Base-by-base conservation (phyloP, 768 basidiomycete species). In the Boletellus emodensis region DNA sequence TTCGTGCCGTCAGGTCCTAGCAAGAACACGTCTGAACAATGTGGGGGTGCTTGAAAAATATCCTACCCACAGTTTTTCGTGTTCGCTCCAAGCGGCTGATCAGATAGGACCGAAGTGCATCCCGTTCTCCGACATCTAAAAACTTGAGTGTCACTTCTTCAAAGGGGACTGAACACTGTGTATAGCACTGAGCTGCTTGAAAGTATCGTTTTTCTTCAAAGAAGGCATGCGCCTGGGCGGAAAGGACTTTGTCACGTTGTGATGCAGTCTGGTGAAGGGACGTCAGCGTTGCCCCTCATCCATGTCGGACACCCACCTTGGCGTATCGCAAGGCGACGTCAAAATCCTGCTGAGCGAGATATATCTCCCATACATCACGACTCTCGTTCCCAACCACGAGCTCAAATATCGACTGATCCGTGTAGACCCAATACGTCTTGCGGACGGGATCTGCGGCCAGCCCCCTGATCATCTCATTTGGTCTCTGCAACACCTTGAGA, bases 361-460 rank as follows among this genome's bases (percentile, higher is more conserved):
- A 92, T 47, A 94, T 84, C 61, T 84, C 83, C 96, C 96, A 99
- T 8, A 99, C 85, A 63, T 97, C 90, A 11, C 94, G 81, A 61
- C 90, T 89, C 71, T 99, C 96, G 59, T 94, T 92, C 8, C 77
- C 76, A 11, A 90, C 77, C 6, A 86, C 81, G 22, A 99, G 71
- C 61, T 99, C 96, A 59, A 90, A 94, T 17, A 99, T 77, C 0
- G 90, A 87, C 53, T 84, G 82, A 56, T 90, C 85, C 0, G 94
- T 94, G 63, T 86, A 94, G 2, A 94, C 80, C 96, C 96, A 99
- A 60, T 87, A 94, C 13, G 95, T 98, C 67, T 82, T 85, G 9
- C 87, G 82, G 4, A 90, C 83, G 15, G 87, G 88, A 68, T 99
- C 96, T 9, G 87, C 79, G 6, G 86, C 81, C 30, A 97, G 71